Conservation (phyloP, 1,284 basidiomycete species). For the Ganoderma sinense region DNA sequence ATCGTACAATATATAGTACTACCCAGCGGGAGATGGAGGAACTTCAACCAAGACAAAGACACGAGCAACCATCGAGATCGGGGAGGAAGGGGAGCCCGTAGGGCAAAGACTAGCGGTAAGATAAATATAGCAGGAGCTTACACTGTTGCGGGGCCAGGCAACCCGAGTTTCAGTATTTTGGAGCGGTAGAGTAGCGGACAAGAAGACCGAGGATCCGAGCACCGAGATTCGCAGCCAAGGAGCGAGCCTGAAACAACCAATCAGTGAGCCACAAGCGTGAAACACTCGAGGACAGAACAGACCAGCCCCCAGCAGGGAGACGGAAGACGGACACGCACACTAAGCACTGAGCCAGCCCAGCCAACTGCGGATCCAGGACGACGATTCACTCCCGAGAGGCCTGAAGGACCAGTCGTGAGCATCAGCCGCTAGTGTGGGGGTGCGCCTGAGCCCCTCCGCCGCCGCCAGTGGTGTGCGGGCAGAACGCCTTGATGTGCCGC, state of each 20-base stretch:
- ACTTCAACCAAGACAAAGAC: neutral
- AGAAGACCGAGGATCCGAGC: slow-evolving; percentile 3
- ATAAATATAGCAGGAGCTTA: slow-evolving; percentile 6
- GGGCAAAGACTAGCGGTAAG: neutral
- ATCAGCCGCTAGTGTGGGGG: slow-evolving; percentile 9
- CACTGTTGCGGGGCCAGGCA: neutral
- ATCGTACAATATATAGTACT: neutral
- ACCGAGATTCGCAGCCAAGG: slow-evolving; percentile 3
- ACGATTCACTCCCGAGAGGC: neutral
- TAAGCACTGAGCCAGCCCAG: slow-evolving; percentile 13
- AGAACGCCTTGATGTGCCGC: slow-evolving; percentile 35
- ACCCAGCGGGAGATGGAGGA: neutral
- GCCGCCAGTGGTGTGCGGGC: slow-evolving; percentile 19
- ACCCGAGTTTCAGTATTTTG: neutral
- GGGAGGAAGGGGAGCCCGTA: neutral
- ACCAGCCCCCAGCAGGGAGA: slow-evolving; percentile 2
- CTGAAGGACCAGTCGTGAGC: neutral
- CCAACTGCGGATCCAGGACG: neutral
- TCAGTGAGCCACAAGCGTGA: slow-evolving; percentile 4
- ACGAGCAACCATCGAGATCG: neutral
- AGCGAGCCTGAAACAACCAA: slow-evolving; percentile 11
- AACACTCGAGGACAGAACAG: neutral
- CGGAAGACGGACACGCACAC: slow-evolving; percentile 12
- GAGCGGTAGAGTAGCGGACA: slow-evolving; percentile 10
- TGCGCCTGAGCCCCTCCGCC: neutral